Evolutionary conservation across 2,329 filamentous ascomycete species (phyloP), one percentile per base, ranked within the genome.

Genomic region (Fusarium floridanum): DNA sequence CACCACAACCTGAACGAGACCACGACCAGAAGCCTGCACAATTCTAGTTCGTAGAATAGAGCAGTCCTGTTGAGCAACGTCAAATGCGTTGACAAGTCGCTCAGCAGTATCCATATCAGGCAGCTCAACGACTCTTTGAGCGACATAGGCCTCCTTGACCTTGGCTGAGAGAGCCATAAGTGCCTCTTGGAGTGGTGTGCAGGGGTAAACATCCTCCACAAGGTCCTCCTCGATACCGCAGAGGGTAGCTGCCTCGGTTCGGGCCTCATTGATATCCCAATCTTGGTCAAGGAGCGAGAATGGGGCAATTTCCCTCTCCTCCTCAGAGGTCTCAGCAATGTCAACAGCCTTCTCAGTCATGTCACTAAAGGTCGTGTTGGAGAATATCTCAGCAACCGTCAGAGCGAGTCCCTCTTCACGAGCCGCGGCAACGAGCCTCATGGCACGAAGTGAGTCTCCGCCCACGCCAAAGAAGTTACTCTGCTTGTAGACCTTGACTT

Each of bases 191-290:
- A 89, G 80, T 0, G 88, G 85, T 0, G 87, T 88, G 79, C 87
- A 89, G 2, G 88, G 88, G 64, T 89, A 90, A 0, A 88, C 78
- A 67, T 91, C 88, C 59, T 88, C 85, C 6, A 89, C 79, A 22
- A 61, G 59, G 2, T 78, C 70, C 8, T 78, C 66, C 2, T 80
- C 77, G 11, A 86, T 75, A 5, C 75, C 80, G 69, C 87, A 88
- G 8, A 86, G 79, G n/a, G 71, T 75, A 7, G 85, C 83, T 11
- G 83, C 83, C 16, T 86, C 84, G 0, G 68, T 64, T 17, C 80
- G 77, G 2, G 85, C 85, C 4, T 75, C 72, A 17, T 82, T 77
- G 14, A 76, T 68, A 0, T 77, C 70, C 82, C 85, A 86, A 8
- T 77, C 75, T 2, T 78, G 60, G 2, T 79, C 76, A 5, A 87